These are phyloP conservation scores for Isoetes engelmannii DNA, from an alignment of 83 land plant genomes.

Conservation along the genomic window DNA sequence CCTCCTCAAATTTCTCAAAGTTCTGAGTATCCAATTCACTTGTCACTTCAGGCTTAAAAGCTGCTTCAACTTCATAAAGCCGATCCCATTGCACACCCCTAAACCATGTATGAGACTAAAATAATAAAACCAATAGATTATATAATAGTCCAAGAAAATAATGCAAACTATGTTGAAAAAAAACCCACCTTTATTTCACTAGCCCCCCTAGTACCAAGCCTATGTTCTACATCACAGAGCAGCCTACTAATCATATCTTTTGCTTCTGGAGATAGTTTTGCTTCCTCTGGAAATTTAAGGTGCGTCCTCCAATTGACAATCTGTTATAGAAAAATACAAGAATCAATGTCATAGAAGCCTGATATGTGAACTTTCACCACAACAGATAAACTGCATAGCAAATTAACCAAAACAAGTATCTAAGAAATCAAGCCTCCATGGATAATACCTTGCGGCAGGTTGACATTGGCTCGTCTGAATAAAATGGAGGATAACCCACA, in stretches of 20 bases:
- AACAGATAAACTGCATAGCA: background rate
- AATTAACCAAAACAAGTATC: background rate
- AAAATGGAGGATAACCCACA: constrained; percentile 65
- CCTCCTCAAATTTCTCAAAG: constrained; percentile 84
- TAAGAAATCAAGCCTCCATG: background rate
- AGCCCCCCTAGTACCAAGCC: constrained; percentile 65
- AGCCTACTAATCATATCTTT: constrained; percentile 67
- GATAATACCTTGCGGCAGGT: constrained; percentile 55
- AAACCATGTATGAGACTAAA: constrained; percentile 73
- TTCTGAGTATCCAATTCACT: constrained; percentile 76
- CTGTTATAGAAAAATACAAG: constrained; percentile 25
- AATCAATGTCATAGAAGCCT: background rate
- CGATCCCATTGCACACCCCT: constrained; percentile 57
- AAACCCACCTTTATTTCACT: constrained; percentile 52
- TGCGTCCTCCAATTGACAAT: constrained; percentile 77
- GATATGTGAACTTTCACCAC: background rate
- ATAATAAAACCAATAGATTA: constrained; percentile 9
- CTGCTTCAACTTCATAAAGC: constrained; percentile 78
- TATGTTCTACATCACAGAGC: constrained; percentile 76
- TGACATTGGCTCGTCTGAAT: constrained; percentile 60
- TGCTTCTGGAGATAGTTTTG: constrained; percentile 49
- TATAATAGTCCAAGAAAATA: background rate
- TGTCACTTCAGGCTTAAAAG: constrained; percentile 71
- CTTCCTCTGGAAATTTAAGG: constrained; percentile 63
- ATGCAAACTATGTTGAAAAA: background rate